These are phyloP conservation scores for Pezizomycotina sp. DNA, from an alignment of 2,329 filamentous ascomycete species.

Conservation along the genomic window DNA sequence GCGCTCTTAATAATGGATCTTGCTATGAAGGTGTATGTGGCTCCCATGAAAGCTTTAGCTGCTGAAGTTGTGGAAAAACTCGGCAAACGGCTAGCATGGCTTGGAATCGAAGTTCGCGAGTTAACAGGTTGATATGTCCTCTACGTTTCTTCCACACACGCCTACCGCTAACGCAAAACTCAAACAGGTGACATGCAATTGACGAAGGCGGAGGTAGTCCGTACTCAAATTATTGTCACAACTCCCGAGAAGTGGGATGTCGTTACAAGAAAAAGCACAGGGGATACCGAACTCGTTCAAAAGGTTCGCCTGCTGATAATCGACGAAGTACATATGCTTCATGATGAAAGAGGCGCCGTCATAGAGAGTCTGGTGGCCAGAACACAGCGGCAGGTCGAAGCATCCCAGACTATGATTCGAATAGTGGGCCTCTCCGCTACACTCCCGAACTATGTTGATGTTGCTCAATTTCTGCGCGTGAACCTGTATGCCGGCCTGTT, in stretches of 20 bases:
- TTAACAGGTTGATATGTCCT: constrained; percentile 45
- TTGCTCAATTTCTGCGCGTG: constrained; percentile 91
- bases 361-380: constrained; percentile 89
- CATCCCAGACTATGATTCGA: constrained; percentile 89
- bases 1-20: too few relatives aligned
- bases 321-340: constrained; percentile 98
- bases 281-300: constrained; percentile 92
- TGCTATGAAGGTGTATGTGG: constrained; percentile 70
- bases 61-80: constrained; percentile 93
- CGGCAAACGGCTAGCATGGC: constrained; percentile 78
- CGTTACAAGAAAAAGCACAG: constrained; percentile 88
- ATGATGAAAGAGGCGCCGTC: constrained; percentile 90
- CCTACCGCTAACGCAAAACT: neutral
- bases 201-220: constrained; percentile 86
- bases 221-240: constrained; percentile 95
- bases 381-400: constrained; percentile 92
- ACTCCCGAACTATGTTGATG: constrained; percentile 88
- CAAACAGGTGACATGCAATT: constrained; percentile 82
- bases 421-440: constrained; percentile 93
- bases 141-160: neutral
- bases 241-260: constrained; percentile 99
- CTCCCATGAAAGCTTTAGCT: constrained; percentile 95
- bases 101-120: constrained; percentile 80
- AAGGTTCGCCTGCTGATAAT: constrained; percentile 94
- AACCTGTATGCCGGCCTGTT: constrained; percentile 79